Evolutionary conservation across 768 basidiomycete species (phyloP), one percentile per base, ranked within the genome.

Genomic region (Thelephora aurantiotincta): DNA sequence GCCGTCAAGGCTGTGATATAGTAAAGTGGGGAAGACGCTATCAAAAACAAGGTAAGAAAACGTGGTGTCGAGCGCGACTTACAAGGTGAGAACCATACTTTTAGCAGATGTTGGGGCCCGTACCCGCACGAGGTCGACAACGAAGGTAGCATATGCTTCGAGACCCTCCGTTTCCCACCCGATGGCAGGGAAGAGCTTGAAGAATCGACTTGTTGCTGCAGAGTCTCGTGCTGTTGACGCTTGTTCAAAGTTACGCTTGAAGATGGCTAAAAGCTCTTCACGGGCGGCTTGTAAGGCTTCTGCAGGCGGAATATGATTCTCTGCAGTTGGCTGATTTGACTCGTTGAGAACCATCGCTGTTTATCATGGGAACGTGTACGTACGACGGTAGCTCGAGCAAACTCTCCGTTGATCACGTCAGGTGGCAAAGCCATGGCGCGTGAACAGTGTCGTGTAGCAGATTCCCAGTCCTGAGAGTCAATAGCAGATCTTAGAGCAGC

Each of bases 161-260:
- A 99, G 70, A 1, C 96, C 96, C 62, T 94, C 87, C 9, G 71
- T 67, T 62, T 98, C 92, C 75, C 90, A 96, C 5, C 90, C 91
- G 46, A 99, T 92, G 2, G 81, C 80, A 3, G 96, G 96, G 63
- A 98, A 99, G 2, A 99, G 70, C 62, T 97, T 92, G 73, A 99
- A 99, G 66, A 87, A 98, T 11, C 96, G 80, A 55, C 82, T 92
- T 1, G 87, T 92, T 0, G 82, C 80, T 12, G 80, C 80, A 20
- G 91, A 82, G 64, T 97, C 90, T 22, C 87, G 76, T 12, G 77
- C 73, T 18, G 69, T 71, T 4, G 90, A 89, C 1, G 94, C 96
- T 48, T 79, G 70, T 37, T 80, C 75, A 58, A 99, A 99, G 45
- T 83, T 76, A n/a, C 67, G 68, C 30, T 72, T 72, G 64, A 98